phyloP scores from a whole-genome alignment of 192 early-diverging fungal species.

The Backusella parvicylindrica region DNA sequence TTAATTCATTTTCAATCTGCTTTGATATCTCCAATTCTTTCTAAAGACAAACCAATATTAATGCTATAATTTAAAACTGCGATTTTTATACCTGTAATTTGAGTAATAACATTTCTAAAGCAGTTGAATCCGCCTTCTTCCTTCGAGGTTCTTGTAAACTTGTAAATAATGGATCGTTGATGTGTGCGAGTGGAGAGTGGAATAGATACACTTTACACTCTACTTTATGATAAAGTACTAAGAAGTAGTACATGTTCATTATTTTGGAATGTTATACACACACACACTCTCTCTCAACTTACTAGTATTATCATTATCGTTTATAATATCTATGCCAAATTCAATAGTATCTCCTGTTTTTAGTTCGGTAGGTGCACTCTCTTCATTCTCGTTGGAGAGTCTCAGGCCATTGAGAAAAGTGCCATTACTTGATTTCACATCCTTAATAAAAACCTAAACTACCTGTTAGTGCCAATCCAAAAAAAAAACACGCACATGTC shows the following conservation, averaged over 20 bases:
- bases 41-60: neutral
- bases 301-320: slow-evolving; percentile 58
- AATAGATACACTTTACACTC: slow-evolving; percentile 17
- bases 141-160: neutral
- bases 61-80: neutral
- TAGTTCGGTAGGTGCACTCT: slow-evolving; percentile 55
- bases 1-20: slow-evolving; percentile 13
- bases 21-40: neutral
- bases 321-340: slow-evolving; percentile 78
- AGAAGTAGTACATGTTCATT: too few species aligned
- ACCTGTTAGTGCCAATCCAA: too few species aligned
- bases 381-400: slow-evolving; percentile 60
- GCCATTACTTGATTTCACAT: slow-evolving; percentile 75
- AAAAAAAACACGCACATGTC: neutral
- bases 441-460: slow-evolving; percentile 66
- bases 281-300: slow-evolving; percentile 7
- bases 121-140: neutral
- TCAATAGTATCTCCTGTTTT: slow-evolving; percentile 61
- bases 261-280: neutral
- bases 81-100: neutral
- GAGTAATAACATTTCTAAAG: neutral
- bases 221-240: slow-evolving; percentile 34
- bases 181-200: neutral
- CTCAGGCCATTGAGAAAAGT: slow-evolving; percentile 74
- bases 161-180: slow-evolving; percentile 5